phyloP scores from a whole-genome alignment of 2,329 filamentous ascomycete genomes.

The Epichloe brachyelytri region DNA sequence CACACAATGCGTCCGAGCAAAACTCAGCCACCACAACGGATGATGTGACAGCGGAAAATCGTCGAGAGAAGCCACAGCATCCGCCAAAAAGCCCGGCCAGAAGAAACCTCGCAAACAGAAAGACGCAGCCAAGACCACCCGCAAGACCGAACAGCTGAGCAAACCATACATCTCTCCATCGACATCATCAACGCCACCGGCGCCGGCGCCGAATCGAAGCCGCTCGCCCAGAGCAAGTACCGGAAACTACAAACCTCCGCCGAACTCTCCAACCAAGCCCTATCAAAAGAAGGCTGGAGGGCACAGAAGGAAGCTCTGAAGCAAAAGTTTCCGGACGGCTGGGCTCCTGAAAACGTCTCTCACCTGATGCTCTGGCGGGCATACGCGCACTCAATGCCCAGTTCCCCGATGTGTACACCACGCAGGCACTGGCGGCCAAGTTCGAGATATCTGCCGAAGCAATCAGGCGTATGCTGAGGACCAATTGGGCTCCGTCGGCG shows the following conservation, averaged over 20 bases:
- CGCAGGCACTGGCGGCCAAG: slow-evolving; percentile 55
- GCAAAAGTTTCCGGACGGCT: slow-evolving; percentile 68
- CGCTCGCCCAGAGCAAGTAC: neutral
- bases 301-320: slow-evolving; percentile 62
- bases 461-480: slow-evolving; percentile 73
- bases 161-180: neutral
- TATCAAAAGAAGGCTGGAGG: slow-evolving; percentile 46
- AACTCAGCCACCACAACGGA: neutral
- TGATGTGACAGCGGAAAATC: no score
- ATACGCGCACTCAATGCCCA: slow-evolving; percentile 72
- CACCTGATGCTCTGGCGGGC: slow-evolving; percentile 82
- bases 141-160: neutral
- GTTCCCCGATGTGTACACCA: slow-evolving; percentile 67
- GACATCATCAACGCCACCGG: neutral
- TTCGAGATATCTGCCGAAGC: slow-evolving; percentile 84
- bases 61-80: neutral
- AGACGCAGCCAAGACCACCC: neutral
- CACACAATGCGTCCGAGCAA: neutral
- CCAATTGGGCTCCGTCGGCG: slow-evolving; percentile 55
- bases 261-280: neutral
- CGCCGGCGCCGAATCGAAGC: neutral
- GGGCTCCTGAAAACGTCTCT: slow-evolving; percentile 74
- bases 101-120: neutral
- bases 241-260: neutral
- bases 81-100: neutral